phyloP scores from a whole-genome alignment of 352 stramenopile species.

The Globisporangium nagaii region DNA sequence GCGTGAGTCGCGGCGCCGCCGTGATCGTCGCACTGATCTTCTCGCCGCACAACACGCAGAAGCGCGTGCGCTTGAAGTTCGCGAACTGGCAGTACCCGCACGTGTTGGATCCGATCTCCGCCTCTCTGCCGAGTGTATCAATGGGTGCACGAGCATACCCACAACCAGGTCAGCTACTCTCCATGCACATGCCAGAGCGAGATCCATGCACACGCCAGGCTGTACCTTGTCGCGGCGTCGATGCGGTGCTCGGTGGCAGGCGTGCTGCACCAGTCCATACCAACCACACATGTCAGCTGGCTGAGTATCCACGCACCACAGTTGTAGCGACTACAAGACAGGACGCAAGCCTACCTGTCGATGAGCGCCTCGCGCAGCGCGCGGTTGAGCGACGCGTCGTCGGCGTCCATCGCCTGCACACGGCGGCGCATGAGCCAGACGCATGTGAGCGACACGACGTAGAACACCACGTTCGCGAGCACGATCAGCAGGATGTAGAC shows the following conservation, averaged over 20 bases:
- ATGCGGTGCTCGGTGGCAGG: not conserved
- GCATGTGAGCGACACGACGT: conserved; percentile 4
- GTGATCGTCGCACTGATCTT: conserved; percentile 1
- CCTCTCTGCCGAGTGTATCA: not conserved
- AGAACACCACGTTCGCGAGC: conserved; percentile 6
- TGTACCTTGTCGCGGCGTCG: conserved; percentile 1
- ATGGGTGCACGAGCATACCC: not conserved
- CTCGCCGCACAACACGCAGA: conserved; percentile 5
- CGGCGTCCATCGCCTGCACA: not conserved
- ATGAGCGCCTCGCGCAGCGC: conserved; percentile 5
- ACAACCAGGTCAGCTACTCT: not conserved
- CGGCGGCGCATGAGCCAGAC: conserved; percentile 5
- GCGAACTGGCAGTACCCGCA: not conserved
- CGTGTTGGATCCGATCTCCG: not conserved
- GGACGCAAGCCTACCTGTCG: not conserved
- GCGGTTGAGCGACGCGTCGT: not conserved
- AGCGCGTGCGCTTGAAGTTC: conserved; percentile 2
- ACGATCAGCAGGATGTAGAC: conserved; percentile 6
- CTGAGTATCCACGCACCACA: not conserved
- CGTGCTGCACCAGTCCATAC: not conserved
- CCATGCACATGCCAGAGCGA: not conserved
- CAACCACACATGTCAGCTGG: too few relatives aligned
- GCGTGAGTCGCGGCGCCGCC: not conserved
- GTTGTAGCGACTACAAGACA: not conserved
- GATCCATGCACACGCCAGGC: not conserved